Evolutionary conservation across 148 eudicot genomes (phyloP).

Genomic region (Spergularia bocconei): DNA sequence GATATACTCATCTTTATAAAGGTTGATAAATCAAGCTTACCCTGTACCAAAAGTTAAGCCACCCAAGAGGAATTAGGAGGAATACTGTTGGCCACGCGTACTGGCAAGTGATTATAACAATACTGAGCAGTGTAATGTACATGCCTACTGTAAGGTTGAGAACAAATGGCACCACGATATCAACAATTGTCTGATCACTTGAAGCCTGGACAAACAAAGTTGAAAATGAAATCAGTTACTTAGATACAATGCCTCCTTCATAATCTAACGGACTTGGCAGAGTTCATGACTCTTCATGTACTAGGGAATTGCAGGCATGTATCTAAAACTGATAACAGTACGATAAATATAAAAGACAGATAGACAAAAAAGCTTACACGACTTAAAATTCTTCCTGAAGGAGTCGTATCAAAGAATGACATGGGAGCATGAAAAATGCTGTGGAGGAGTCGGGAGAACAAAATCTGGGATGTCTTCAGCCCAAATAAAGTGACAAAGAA

Average conservation of each 20-base stretch:
- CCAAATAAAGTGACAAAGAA: conserved; percentile 57
- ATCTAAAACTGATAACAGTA: too few species aligned
- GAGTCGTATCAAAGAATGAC: conserved; percentile 97
- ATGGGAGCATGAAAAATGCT: conserved; percentile 94
- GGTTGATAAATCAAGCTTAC: conserved; percentile 30
- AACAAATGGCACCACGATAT: conserved; percentile 64
- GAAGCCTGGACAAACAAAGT: conserved; percentile 58
- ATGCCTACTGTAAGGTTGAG: conserved; percentile 55
- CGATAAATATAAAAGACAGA: too few species aligned
- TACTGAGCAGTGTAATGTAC: conserved; percentile 64
- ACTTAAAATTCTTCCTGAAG: conserved; percentile 95
- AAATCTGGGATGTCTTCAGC: conserved; percentile 70
- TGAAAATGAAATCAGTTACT: not conserved
- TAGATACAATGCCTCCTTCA: not conserved
- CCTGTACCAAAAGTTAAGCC: conserved; percentile 88
- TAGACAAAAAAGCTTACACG: conserved; percentile 48
- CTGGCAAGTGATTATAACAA: conserved; percentile 77
- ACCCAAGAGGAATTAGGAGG: conserved; percentile 73
- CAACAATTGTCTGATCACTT: conserved; percentile 80
- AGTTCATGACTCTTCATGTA: not conserved
- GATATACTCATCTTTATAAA: too few species aligned
- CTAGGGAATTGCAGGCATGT: too few species aligned
- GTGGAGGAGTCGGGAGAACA: conserved; percentile 60
- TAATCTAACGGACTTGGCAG: not conserved
- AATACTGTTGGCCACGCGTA: conserved; percentile 89